phyloP scores from a whole-genome alignment of 164 flowering plant genomes.

The Stephania japonica region DNA sequence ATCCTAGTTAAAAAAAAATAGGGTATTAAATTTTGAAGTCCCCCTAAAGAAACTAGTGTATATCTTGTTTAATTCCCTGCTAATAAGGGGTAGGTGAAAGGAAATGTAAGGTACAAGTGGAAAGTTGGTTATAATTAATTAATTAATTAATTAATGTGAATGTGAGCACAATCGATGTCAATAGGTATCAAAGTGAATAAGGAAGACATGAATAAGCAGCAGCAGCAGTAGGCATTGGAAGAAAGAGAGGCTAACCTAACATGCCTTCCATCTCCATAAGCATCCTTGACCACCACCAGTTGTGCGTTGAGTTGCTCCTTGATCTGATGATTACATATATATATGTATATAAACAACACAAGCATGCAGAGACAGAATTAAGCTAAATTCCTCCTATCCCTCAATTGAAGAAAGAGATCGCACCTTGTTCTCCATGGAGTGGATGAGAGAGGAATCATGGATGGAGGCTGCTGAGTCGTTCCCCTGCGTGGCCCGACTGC shows the following conservation, averaged over 20 bases:
- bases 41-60: too few relatives aligned
- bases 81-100: not conserved
- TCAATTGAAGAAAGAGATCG: not conserved
- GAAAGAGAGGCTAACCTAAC: too few relatives aligned
- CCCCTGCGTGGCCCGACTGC: constrained; percentile 42
- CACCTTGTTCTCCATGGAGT: constrained; percentile 76
- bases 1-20: too few relatives aligned
- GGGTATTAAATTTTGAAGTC: too few relatives aligned
- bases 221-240: too few relatives aligned
- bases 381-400: too few relatives aligned
- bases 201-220: too few relatives aligned
- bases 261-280: constrained; percentile 93
- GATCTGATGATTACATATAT: constrained; percentile 33
- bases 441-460: constrained; percentile 50
- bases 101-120: not conserved
- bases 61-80: too few relatives aligned
- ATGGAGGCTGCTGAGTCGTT: constrained; percentile 58
- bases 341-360: not conserved
- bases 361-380: not conserved
- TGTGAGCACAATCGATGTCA: too few relatives aligned
- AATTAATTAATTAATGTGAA: too few relatives aligned
- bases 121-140: not conserved
- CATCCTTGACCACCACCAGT: constrained; percentile 67
- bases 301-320: constrained; percentile 80
- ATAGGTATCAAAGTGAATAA: too few relatives aligned